phyloP scores from a whole-genome alignment of 495 filamentous ascomycete genomes.

The Talaromyces proteolyticus region DNA sequence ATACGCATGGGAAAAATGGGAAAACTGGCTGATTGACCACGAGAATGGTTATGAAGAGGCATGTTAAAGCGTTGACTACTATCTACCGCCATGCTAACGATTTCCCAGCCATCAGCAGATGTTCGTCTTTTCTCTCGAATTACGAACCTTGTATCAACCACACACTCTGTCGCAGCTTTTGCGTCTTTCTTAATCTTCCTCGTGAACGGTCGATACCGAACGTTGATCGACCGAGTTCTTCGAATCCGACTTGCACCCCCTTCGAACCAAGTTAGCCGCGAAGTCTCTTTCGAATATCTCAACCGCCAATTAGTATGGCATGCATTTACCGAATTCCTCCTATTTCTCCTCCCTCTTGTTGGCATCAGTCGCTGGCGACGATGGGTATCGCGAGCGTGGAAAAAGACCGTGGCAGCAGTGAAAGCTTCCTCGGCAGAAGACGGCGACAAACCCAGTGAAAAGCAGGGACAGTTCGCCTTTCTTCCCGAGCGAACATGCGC shows the following conservation, averaged over 20 bases:
- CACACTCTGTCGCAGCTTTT: conserved; percentile 75
- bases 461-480: conserved; percentile 70
- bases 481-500: conserved; percentile 92
- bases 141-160: conserved; percentile 60
- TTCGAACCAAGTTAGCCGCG: conserved; percentile 72
- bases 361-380: conserved; percentile 89
- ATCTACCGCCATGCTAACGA: neutral
- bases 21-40: conserved; percentile 71
- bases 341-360: conserved; percentile 91
- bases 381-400: conserved; percentile 80
- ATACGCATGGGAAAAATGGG: conserved; percentile 88
- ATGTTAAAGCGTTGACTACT: conserved; percentile 2
- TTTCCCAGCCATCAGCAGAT: conserved; percentile 31
- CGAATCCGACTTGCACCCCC: conserved; percentile 81
- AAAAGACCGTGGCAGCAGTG: conserved; percentile 62
- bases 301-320: conserved; percentile 99
- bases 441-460: conserved; percentile 35
- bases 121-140: conserved; percentile 59
- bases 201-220: conserved; percentile 84
- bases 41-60: conserved; percentile 66
- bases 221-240: conserved; percentile 79
- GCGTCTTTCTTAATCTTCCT: conserved; percentile 85
- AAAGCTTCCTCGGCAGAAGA: conserved; percentile 41
- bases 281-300: conserved; percentile 95
- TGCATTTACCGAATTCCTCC: conserved; percentile 94